Conservation (phyloP, 345 rosid species). For the Ceriops tagal region DNA sequence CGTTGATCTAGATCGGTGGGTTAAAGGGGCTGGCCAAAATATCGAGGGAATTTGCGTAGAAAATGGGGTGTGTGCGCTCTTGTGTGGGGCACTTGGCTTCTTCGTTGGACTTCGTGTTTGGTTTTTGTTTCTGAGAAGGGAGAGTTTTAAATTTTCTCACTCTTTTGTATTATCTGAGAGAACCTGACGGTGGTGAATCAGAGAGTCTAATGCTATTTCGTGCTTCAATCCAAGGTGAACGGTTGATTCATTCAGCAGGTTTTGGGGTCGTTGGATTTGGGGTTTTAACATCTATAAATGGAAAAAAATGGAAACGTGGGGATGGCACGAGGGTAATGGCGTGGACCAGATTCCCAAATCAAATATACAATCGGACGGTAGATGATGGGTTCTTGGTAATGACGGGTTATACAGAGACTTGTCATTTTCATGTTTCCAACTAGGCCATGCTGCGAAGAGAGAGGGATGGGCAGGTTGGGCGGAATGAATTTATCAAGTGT, state of each 20-base stretch:
- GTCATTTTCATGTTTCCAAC: conserved; percentile 19
- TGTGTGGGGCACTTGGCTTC: conserved; percentile 1
- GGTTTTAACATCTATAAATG: background rate
- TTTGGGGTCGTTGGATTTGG: conserved; percentile 33
- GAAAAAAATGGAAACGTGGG: background rate
- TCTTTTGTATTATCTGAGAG: background rate
- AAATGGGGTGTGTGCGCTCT: conserved; percentile 4
- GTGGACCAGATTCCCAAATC: conserved; percentile 31
- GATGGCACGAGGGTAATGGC: conserved; percentile 4
- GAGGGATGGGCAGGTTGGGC: no score
- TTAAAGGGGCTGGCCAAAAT: conserved; percentile 14
- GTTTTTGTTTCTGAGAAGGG: no score
- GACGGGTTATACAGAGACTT: background rate
- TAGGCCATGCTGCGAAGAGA: background rate
- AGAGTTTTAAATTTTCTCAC: background rate
- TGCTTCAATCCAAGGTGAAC: conserved; percentile 14
- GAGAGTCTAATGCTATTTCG: conserved; percentile 10
- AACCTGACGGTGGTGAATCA: background rate
- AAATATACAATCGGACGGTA: conserved; percentile 27
- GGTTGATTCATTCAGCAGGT: conserved; percentile 9
- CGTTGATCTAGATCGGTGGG: conserved; percentile 26
- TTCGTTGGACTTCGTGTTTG: background rate
- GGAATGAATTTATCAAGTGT: no score
- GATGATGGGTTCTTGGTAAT: background rate
- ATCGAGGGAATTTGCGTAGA: conserved; percentile 21